phyloP scores from a whole-genome alignment of 495 filamentous ascomycete genomes.

The Parathielavia hyrcaniae region DNA sequence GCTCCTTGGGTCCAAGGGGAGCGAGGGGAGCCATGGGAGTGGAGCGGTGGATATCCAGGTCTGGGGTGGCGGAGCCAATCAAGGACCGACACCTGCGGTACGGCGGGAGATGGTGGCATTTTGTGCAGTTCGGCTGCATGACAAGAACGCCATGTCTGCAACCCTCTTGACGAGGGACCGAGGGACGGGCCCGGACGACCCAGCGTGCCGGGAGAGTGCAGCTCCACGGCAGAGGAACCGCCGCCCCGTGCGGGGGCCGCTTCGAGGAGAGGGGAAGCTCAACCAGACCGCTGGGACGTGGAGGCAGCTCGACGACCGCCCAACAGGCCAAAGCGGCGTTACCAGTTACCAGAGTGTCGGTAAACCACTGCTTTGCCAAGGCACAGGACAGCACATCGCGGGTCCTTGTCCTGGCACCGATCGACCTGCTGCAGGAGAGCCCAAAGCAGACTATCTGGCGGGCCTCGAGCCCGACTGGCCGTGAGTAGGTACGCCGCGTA shows the following conservation, averaged over 20 bases:
- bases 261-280: constrained; percentile 8
- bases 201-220: constrained; percentile 11
- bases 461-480: background rate
- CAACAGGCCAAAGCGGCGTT: constrained; percentile 7
- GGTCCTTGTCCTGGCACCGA: background rate
- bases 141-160: constrained; percentile 29
- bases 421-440: no score
- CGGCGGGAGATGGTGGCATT: constrained; percentile 18
- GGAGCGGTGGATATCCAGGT: constrained; percentile 23
- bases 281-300: constrained; percentile 17
- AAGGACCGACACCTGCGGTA: constrained; percentile 17
- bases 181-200: constrained; percentile 15
- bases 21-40: constrained; percentile 17
- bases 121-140: constrained; percentile 17
- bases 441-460: background rate
- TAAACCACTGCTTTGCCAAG: constrained; percentile 7
- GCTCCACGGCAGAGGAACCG: constrained; percentile 13
- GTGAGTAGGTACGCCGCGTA: background rate
- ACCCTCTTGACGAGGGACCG: constrained; percentile 18
- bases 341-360: constrained; percentile 17
- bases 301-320: background rate
- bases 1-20: constrained; percentile 1
- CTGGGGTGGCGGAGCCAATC: constrained; percentile 22
- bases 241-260: constrained; percentile 12
- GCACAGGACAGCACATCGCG: background rate